phyloP scores from a whole-genome alignment of 2,329 filamentous ascomycete species.

The Lasiodiplodia sp. region DNA sequence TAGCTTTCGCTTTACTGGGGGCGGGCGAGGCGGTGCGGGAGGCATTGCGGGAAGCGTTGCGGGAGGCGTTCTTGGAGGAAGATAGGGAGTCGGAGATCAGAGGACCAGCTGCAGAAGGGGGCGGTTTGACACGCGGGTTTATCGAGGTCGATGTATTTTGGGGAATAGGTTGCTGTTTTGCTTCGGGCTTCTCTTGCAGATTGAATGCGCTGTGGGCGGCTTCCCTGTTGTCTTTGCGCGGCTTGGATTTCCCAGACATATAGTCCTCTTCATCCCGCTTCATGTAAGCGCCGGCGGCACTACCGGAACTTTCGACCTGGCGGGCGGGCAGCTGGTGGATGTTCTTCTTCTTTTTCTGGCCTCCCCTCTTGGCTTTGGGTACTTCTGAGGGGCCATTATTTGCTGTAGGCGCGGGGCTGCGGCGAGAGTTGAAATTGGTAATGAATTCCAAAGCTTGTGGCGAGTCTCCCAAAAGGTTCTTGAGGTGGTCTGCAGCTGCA shows the following conservation, averaged over 20 bases:
- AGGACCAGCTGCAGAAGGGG: constrained; percentile 75
- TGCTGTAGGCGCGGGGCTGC: constrained; percentile 46
- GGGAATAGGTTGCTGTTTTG: constrained; percentile 42
- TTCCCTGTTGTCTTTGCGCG: constrained; percentile 48
- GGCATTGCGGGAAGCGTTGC: constrained; percentile 32
- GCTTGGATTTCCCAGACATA: constrained; percentile 59
- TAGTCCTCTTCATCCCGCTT: constrained; percentile 81
- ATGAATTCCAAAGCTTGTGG: constrained; percentile 77
- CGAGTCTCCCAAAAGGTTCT: constrained; percentile 86
- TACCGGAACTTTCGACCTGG: constrained; percentile 65
- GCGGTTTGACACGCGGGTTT: constrained; percentile 57
- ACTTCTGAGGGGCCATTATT: constrained; percentile 33
- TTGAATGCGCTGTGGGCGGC: constrained; percentile 54
- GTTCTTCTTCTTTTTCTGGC: constrained; percentile 51
- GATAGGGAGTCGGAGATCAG: constrained; percentile 76
- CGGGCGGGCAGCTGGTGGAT: constrained; percentile 48
- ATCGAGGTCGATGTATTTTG: constrained; percentile 35
- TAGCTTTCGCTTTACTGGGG: constrained; percentile 59
- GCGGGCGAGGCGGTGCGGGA: constrained; percentile 60
- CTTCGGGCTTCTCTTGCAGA: constrained; percentile 60
- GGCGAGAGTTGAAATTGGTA: constrained; percentile 74
- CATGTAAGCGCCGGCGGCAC: constrained; percentile 73
- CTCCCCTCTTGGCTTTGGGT: constrained; percentile 40
- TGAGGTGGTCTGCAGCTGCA: constrained; percentile 83
- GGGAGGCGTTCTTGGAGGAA: constrained; percentile 36